phyloP scores from a whole-genome alignment of 805 yeast genomes.

The Metschnikowia drakensbergensis region DNA sequence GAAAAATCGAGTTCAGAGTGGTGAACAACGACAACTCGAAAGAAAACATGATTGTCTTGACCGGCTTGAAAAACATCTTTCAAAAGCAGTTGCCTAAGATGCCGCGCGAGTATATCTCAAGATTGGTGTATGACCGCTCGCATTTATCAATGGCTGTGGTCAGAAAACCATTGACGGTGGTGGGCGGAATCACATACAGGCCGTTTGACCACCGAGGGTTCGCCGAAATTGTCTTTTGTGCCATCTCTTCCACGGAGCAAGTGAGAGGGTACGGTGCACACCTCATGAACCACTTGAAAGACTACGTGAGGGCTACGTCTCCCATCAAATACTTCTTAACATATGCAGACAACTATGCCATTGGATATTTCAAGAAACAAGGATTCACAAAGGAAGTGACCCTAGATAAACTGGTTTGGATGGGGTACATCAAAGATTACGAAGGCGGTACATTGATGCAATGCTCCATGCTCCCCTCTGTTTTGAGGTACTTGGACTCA shows the following conservation, averaged over 20 bases:
- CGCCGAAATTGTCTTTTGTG: constrained; percentile 98
- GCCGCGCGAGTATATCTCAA: constrained; percentile 96
- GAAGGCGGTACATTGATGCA: constrained; percentile 99
- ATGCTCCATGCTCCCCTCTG: constrained; percentile 86
- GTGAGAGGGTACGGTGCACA: constrained; percentile 99
- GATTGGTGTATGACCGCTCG: constrained; percentile 89
- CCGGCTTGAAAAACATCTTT: constrained; percentile 93
- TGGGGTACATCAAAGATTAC: constrained; percentile 98
- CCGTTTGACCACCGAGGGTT: constrained; percentile 88
- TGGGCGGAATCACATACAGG: constrained; percentile 95
- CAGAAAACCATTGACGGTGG: constrained; percentile 88
- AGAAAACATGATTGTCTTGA: constrained; percentile 85
- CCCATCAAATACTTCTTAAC: constrained; percentile 84
- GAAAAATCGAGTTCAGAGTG: constrained; percentile 90
- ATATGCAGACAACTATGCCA: constrained; percentile 98
- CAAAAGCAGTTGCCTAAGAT: constrained; percentile 97
- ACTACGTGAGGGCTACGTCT: constrained; percentile 86
- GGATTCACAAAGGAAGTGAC: constrained; percentile 96
- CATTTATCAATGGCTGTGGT: constrained; percentile 96
- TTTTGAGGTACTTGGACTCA: constrained; percentile 79
- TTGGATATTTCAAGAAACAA: constrained; percentile 96
- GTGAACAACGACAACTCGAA: constrained; percentile 90
- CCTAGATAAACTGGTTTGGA: constrained; percentile 82
- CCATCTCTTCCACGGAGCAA: constrained; percentile 95
- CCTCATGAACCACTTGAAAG: constrained; percentile 95